phyloP scores from a whole-genome alignment of 257 asterid genomes.

The Fraxinus cuspidata region DNA sequence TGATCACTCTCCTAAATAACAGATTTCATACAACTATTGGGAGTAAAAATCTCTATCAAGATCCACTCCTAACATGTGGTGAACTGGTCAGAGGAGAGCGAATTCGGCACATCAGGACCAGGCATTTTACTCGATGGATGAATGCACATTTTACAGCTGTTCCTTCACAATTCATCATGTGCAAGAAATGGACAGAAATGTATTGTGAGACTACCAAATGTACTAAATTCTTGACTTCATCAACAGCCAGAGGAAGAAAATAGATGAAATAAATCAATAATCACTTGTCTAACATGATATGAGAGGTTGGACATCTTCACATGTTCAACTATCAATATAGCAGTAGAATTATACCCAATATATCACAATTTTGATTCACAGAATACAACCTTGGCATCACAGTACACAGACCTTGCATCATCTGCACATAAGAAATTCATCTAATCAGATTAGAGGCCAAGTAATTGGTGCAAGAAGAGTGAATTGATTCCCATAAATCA shows the following conservation, averaged over 20 bases:
- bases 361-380: slow-evolving; percentile 63
- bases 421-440: slow-evolving; percentile 48
- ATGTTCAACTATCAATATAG: not conserved
- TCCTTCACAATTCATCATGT: not conserved
- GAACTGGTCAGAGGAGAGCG: not conserved
- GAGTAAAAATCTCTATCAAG: not conserved
- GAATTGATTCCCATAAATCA: not conserved
- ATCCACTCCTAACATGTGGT: not conserved
- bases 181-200: not conserved
- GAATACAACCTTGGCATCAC: slow-evolving; percentile 50
- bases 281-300: not conserved
- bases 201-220: not conserved
- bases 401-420: slow-evolving; percentile 59
- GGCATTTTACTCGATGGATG: not conserved
- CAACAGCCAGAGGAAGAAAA: not conserved
- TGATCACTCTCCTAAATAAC: not conserved
- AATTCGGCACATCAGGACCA: not conserved
- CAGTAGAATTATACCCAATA: not conserved
- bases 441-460: not conserved
- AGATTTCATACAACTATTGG: not conserved
- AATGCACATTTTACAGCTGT: not conserved
- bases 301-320: not conserved
- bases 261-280: not conserved
- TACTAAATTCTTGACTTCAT: not conserved
- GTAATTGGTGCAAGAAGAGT: not conserved